phyloP scores from a whole-genome alignment of 2,329 filamentous ascomycete genomes.

The Aureobasidium mangrovei region DNA sequence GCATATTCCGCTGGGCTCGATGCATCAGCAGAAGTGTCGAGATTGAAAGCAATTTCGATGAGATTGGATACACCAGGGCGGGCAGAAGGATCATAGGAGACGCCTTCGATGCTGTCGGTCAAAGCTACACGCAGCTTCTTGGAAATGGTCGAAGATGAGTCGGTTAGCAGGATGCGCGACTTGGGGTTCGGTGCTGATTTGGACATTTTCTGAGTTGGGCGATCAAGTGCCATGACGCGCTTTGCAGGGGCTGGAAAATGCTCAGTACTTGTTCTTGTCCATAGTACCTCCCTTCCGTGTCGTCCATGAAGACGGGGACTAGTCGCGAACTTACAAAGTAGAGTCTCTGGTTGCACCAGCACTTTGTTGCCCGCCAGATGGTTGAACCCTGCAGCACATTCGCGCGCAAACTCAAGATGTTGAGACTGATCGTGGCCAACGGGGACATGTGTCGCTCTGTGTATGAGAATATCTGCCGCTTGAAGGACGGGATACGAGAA shows the following conservation, averaged over 20 bases:
- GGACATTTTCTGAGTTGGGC: slow-evolving; percentile 82
- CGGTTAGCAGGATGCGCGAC: slow-evolving; percentile 77
- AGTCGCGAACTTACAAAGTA: slow-evolving; percentile 51
- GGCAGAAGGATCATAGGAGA: slow-evolving; percentile 61
- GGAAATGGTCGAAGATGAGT: slow-evolving; percentile 54
- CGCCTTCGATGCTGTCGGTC: slow-evolving; percentile 61
- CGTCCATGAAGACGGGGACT: not conserved
- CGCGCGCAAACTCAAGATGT: slow-evolving; percentile 85
- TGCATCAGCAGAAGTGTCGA: slow-evolving; percentile 40
- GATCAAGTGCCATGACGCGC: slow-evolving; percentile 79
- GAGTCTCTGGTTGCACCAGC: slow-evolving; percentile 59
- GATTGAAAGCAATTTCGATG: slow-evolving; percentile 66
- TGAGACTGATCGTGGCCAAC: slow-evolving; percentile 94
- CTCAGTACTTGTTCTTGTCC: not conserved
- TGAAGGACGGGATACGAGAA: slow-evolving; percentile 89
- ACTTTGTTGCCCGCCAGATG: slow-evolving; percentile 51
- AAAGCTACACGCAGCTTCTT: slow-evolving; percentile 63
- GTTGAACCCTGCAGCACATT: slow-evolving; percentile 84
- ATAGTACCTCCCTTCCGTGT: not conserved
- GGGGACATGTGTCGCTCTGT: slow-evolving; percentile 84
- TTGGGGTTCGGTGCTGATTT: slow-evolving; percentile 67
- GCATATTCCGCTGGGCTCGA: slow-evolving; percentile 39
- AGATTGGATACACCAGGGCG: slow-evolving; percentile 85
- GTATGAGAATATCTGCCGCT: slow-evolving; percentile 38
- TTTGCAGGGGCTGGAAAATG: slow-evolving; percentile 56